A percentile compares a stretch with the other conserved stretches of the same genome.
These are phyloP conservation scores for Periconia sp. DNA, from an alignment of 2,329 filamentous ascomycete species.

Conservation along the genomic window DNA sequence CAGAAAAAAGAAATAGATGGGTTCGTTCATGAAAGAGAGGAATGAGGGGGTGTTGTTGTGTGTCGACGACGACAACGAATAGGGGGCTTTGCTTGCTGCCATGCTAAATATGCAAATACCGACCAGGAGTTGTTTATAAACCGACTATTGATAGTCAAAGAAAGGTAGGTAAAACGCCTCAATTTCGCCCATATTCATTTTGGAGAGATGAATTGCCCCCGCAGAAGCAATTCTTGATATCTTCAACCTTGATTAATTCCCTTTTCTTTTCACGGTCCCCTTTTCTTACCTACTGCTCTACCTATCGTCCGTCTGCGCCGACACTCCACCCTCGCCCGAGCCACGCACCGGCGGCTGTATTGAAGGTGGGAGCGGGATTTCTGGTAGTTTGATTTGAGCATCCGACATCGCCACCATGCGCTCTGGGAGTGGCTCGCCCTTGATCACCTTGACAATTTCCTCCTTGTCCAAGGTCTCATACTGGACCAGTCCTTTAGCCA, in stretches of 20 bases:
- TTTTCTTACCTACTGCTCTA: background rate
- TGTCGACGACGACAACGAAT: no score
- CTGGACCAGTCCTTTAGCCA: constrained; percentile 87
- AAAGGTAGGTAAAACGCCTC: no score
- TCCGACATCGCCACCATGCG: constrained; percentile 62
- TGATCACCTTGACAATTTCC: constrained; percentile 88
- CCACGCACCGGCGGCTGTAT: constrained; percentile 22
- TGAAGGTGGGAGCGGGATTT: constrained; percentile 30
- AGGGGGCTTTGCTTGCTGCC: no score
- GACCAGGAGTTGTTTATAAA: no score
- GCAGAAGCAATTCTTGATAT: no score
- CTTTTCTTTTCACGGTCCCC: background rate
- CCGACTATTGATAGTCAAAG: no score
- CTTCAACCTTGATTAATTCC: background rate
- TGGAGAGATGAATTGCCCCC: no score
- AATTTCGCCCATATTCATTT: no score
- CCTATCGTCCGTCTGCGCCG: constrained; percentile 16
- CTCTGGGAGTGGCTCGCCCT: constrained; percentile 76
- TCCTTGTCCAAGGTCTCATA: constrained; percentile 90
- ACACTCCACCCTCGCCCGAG: constrained; percentile 17
- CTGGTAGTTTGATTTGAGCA: constrained; percentile 69
- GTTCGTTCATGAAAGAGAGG: no score
- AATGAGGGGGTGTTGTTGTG: no score
- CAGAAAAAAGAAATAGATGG: no score
- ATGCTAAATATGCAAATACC: no score